phyloP scores from a whole-genome alignment of 176 grass and related monocot genomes.

The Phoenix dactylifera region DNA sequence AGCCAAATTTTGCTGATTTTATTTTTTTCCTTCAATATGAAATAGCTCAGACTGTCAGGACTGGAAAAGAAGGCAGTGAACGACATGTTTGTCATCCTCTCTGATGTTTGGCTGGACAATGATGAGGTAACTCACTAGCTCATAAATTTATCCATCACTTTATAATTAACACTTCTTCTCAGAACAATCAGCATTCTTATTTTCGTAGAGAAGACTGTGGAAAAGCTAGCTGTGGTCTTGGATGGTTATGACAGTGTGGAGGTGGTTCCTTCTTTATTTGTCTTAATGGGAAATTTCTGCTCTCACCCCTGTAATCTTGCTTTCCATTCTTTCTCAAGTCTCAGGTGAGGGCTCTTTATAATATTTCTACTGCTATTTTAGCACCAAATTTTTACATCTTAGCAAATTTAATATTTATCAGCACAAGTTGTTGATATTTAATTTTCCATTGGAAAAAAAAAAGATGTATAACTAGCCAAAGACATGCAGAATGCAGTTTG shows the following conservation, averaged over 20 bases:
- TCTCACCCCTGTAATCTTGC: conserved; percentile 75
- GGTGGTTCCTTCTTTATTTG: conserved; percentile 81
- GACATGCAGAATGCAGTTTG: conserved; percentile 69
- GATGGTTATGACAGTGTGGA: conserved; percentile 88
- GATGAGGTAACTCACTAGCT: conserved; percentile 57
- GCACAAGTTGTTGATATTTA: too few species aligned
- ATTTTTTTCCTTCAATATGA: conserved; percentile 21
- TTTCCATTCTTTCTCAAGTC: conserved; percentile 72
- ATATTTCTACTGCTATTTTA: background rate
- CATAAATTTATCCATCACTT: conserved; percentile 11
- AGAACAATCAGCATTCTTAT: conserved; percentile 31
- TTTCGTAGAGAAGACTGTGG: conserved; percentile 68
- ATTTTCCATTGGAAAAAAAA: background rate
- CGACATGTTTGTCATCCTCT: conserved; percentile 97
- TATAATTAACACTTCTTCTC: conserved; percentile 12
- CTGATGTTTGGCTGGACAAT: conserved; percentile 89
- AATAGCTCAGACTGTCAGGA: conserved; percentile 57
- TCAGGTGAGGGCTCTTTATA: conserved; percentile 38
- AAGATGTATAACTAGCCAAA: background rate
- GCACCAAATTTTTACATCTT: background rate
- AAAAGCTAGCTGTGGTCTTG: conserved; percentile 75
- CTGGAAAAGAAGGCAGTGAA: conserved; percentile 79
- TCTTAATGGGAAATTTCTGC: conserved; percentile 97
- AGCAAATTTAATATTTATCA: too few species aligned
- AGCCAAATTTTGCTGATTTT: conserved; percentile 8